These are phyloP conservation scores for Glebionis coronaria DNA, from an alignment of 129 eudicot genomes.

Conservation along the genomic window DNA sequence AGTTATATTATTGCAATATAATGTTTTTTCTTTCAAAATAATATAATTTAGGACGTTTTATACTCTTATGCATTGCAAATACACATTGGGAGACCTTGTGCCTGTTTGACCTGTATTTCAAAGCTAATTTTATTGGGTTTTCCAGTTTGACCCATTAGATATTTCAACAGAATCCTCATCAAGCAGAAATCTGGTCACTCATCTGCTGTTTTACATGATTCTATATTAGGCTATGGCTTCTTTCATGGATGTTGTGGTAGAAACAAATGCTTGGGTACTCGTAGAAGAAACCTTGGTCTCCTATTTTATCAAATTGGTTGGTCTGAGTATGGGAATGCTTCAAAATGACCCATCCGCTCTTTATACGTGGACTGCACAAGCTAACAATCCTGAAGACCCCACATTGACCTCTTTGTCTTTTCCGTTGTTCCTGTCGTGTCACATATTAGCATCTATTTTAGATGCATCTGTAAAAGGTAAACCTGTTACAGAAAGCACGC, in stretches of 20 bases:
- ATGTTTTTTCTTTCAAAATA: too few relatives aligned
- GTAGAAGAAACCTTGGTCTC: conserved; percentile 67
- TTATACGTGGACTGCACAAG: conserved; percentile 39
- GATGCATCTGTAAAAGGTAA: conserved; percentile 49
- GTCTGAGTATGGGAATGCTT: conserved; percentile 55
- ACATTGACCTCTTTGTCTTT: conserved; percentile 31
- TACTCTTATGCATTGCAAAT: neutral
- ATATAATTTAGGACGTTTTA: too few relatives aligned
- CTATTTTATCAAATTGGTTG: conserved; percentile 54
- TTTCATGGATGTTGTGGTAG: conserved; percentile 64
- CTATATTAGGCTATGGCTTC: conserved; percentile 50
- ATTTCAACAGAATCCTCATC: neutral
- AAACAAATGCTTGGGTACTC: conserved; percentile 67
- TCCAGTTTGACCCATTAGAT: neutral
- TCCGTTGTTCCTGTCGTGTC: conserved; percentile 62
- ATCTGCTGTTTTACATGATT: conserved; percentile 13
- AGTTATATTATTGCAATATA: too few relatives aligned
- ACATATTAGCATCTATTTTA: conserved; percentile 51
- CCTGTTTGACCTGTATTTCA: neutral
- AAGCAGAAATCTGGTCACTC: conserved; percentile 7
- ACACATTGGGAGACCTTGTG: neutral
- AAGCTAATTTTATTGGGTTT: neutral
- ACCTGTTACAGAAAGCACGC: conserved; percentile 20
- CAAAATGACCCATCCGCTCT: conserved; percentile 36
- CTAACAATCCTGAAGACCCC: conserved; percentile 19